phyloP scores from a whole-genome alignment of 148 eudicot species.

The Camellia lanceoleosa region DNA sequence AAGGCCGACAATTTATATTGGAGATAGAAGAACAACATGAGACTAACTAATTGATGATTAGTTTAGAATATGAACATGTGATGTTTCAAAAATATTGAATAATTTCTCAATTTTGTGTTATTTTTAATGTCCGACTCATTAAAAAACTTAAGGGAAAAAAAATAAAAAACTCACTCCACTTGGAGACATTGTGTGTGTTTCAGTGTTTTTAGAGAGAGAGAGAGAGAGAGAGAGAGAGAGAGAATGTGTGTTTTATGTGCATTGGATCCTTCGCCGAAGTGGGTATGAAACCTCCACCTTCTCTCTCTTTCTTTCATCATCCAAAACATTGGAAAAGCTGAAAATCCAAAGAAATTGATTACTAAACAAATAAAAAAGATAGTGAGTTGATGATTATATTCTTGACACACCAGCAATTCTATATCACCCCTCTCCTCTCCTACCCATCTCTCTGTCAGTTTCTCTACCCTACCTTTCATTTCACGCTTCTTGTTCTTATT shows the following conservation, averaged over 20 bases:
- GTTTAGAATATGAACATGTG: too few relatives aligned
- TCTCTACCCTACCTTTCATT: too few relatives aligned
- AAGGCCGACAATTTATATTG: too few relatives aligned
- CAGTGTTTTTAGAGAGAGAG: not conserved
- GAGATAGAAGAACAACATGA: too few relatives aligned
- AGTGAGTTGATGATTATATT: constrained; percentile 9
- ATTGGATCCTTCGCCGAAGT: constrained; percentile 25
- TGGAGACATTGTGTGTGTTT: not conserved
- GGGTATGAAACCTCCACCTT: not conserved
- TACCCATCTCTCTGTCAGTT: not conserved
- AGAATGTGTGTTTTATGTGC: constrained; percentile 5
- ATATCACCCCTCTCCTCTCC: constrained; percentile 10
- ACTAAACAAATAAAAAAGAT: not conserved
- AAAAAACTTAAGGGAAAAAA: too few relatives aligned
- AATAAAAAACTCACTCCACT: too few relatives aligned
- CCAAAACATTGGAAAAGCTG: constrained; percentile 1
- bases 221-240: not conserved
- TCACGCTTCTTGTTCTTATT: not conserved
- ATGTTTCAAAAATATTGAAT: too few relatives aligned
- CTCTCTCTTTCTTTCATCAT: constrained; percentile 6
- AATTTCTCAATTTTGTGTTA: too few relatives aligned
- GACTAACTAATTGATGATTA: too few relatives aligned
- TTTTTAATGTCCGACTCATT: too few relatives aligned
- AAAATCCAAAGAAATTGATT: too few relatives aligned
- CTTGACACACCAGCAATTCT: not conserved